Base-by-base conservation (phyloP, 2,329 filamentous ascomycete species). In the Colletotrichum australisinense region DNA sequence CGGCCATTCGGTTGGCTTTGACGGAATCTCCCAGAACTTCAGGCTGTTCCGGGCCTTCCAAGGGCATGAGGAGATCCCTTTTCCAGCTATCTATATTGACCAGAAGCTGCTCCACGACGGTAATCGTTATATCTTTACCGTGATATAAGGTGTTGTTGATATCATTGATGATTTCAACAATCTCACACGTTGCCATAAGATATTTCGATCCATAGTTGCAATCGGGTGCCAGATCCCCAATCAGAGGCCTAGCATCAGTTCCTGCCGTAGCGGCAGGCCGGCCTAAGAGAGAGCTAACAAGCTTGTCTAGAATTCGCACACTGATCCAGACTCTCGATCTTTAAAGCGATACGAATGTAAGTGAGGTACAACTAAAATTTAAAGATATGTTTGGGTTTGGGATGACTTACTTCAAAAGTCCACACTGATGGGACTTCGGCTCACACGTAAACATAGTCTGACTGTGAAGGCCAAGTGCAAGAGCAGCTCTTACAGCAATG, bases 281-380 rank as follows among this genome's bases (percentile, higher is more conserved):
- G 3, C 83, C 83, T 0, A 84, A 76, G 28, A 84, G 80, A 0
- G 82, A 82, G 63, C 82, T 84, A 12, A 81, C 81, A 0, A 84
- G 76, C 74, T 82, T 83, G 67, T 84, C 83, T 1, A 84, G 72
- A 14, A 83, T 81, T 4, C 83, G 81, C 0, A 84, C 74, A 26
- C 83, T 84, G 78, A 81, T 79, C 81, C 83, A 84, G 6, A 82
- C 76, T 0, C 80, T 49, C 19, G 42, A 49, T 49, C 42, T 49
- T 9, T 49, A 49, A 19, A 22, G 1, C 19, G 19, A 22, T n/a
- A 7, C 19, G 19, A 49, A 5, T 22, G 19, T 49, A 5, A 49
- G 42, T 8, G 19, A 49, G 32, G 2, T 35, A 35, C 32, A 11
- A 35, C 32, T 35, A 12, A 35, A 12, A 12, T 35, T 35, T 12